Evolutionary conservation across 352 stramenopile genomes (phyloP), one percentile per base, ranked within the genome.

Genomic region (Plasmopara muralis): DNA sequence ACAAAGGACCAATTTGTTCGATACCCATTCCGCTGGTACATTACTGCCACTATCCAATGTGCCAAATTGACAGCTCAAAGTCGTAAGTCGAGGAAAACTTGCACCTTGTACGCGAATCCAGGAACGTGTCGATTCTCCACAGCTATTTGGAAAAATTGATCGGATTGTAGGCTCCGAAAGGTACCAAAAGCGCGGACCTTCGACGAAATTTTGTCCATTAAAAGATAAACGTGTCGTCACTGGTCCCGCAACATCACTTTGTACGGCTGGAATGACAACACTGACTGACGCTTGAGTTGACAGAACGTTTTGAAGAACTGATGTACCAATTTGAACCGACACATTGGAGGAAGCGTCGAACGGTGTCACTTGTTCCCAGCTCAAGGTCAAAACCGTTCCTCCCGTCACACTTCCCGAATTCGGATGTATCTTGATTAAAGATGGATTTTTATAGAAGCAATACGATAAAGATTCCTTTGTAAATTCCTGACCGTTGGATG

Each of bases 1-100:
- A 33, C 68, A 82, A 29, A 66, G 47, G 2, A 74, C 50, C 10
- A 64, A 40, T 9, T 33, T 45, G 1, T 50, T 13, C 1, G 66
- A 80, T 9, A 70, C 25, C 60, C 63, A 77, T 28, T 63, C 35
- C 2, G 68, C 68, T 0, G 40, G 15, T 15, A 52, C 29, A 14
- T 53, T 47, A 10, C 50, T 5, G 6, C 14, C 29, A 35, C 15
- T 13, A 15, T 41, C 40, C 12, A 40, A 15, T 16, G 43, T 43
- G 25, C 76, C 76, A 48, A 87, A 87, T 0, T 48, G 60, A 50
- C 78, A 89, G 8, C 8, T 57, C 5, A 83, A 53, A 30, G 62
- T 70, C 3, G 57, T 33, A 4, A 79, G 31, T 9, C 66, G 72
- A 51, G 72, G 71, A 28, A 78, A 74, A 1, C 31, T 30, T 18